Evolutionary conservation across 768 basidiomycete species (phyloP), one percentile per base, ranked within the genome.

Genomic region (Piloderma croceum): DNA sequence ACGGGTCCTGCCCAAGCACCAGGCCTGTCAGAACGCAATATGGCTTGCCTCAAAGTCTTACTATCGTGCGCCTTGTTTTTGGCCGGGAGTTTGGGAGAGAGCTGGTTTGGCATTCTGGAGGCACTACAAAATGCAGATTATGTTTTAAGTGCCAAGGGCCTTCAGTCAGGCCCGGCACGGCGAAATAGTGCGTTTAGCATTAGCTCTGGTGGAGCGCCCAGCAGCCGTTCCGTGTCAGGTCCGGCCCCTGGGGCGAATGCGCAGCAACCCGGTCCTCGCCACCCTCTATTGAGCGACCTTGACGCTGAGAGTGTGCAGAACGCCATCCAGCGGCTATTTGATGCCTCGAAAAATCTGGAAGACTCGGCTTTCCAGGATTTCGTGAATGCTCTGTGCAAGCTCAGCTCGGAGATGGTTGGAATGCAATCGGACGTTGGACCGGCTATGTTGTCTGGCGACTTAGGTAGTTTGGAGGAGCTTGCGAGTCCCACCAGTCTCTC

Each of bases 111-210:
- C 33, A 76, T 97, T 7, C 68, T 98, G 38, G 93, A 97, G 54
- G 80, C 85, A 1, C 63, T 98, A 18, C 94, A 97, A 63, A 97
- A 92, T 49, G 93, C 94, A 6, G 92, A 94, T 52, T 91, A 91
- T 51, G 87, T 99, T 15, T 68, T 98, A 15, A 77, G 76, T 7
- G 67, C 73, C 51, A 83, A 79, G 60, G 77, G 70, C 3, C 63
- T 61, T 2, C 61, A 60, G 22, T 47, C 53, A 22, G 43, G 61
- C 6, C 47, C 56, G 4, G 56, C 49, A 2, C 54, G 56, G 18
- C 66, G 60, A 39, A 61, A 64, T 39, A 63, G 62, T 25, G 45
- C 56, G 7, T 48, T 62, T 19, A 52, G 48, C 7, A 61, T 63
- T 23, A 65, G 64, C n/a, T 47, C 62, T 10, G 44, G 49, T 13